These are phyloP conservation scores for Lecanicillium sp. DNA, from an alignment of 2,329 filamentous ascomycete species.

Conservation along the genomic window DNA sequence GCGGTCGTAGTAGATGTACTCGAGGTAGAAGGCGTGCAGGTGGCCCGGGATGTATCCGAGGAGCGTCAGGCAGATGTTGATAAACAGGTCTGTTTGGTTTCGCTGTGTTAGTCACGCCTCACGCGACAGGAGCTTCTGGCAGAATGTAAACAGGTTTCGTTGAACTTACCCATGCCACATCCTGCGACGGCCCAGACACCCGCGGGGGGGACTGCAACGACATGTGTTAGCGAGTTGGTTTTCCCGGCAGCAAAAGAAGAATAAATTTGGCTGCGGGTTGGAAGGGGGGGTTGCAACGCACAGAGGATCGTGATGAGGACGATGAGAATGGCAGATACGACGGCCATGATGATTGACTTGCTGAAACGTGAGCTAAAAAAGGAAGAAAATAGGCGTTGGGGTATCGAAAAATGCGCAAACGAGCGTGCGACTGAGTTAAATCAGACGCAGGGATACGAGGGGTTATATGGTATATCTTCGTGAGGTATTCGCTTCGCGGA, in stretches of 20 bases:
- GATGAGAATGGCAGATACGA: slow-evolving; percentile 41
- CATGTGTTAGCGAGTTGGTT: slow-evolving; percentile 18
- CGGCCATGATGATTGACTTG: too few species aligned
- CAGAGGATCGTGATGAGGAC: slow-evolving; percentile 48
- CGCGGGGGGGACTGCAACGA: slow-evolving; percentile 54
- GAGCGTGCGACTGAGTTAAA: background rate
- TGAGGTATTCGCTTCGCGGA: too few species aligned
- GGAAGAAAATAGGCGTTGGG: background rate
- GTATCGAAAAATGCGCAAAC: slow-evolving; percentile 8
- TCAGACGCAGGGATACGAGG: too few species aligned
- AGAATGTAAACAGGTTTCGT: background rate
- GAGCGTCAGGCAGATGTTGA: slow-evolving; percentile 62
- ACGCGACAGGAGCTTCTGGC: too few species aligned
- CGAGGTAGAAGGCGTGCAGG: slow-evolving; percentile 73
- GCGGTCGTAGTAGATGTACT: slow-evolving; percentile 78
- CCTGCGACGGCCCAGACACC: slow-evolving; percentile 60
- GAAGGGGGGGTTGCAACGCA: slow-evolving; percentile 27
- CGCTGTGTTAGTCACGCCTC: too few species aligned
- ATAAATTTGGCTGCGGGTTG: background rate
- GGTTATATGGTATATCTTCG: too few species aligned
- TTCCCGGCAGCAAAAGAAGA: background rate
- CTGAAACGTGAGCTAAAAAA: background rate
- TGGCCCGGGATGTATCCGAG: slow-evolving; percentile 72
- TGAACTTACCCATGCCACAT: slow-evolving; percentile 48
- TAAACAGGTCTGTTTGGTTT: slow-evolving; percentile 47